These are phyloP conservation scores for Capsicum pubescens DNA, from an alignment of 257 asterid species.

Conservation along the genomic window DNA sequence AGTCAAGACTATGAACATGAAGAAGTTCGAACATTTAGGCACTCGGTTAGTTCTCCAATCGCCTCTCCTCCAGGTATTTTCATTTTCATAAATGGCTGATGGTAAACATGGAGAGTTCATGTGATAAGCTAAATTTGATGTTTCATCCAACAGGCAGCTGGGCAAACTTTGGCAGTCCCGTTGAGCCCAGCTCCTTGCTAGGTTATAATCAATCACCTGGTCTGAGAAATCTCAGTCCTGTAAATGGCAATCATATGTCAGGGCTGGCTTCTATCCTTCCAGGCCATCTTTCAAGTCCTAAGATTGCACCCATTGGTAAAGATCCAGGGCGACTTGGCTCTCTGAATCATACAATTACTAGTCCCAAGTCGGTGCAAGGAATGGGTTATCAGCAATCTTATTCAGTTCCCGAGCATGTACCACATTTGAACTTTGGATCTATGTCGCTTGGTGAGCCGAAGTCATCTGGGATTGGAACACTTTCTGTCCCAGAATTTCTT, in stretches of 20 bases:
- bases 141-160: constrained; percentile 62
- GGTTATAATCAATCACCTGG: constrained; percentile 63
- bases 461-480: constrained; percentile 78
- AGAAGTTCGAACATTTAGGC: constrained; percentile 63
- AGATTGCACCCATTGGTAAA: constrained; percentile 90
- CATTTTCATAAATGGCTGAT: constrained; percentile 21
- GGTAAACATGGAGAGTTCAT: constrained; percentile 10
- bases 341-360: constrained; percentile 36
- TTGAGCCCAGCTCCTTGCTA: constrained; percentile 62
- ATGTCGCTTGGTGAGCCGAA: constrained; percentile 61
- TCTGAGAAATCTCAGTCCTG: constrained; percentile 62
- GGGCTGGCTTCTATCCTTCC: constrained; percentile 93
- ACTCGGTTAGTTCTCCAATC: constrained; percentile 82
- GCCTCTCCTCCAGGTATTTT: constrained; percentile 90
- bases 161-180: constrained; percentile 86
- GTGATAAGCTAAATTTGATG: constrained; percentile 12
- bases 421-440: constrained; percentile 66
- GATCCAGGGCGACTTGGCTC: constrained; percentile 61
- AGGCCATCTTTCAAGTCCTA: constrained; percentile 66
- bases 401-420: constrained; percentile 55
- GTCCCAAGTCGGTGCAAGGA: constrained; percentile 35
- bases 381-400: constrained; percentile 48
- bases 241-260: constrained; percentile 56
- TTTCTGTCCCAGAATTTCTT: constrained; percentile 92
- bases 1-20: constrained; percentile 88